Conservation (phyloP, 2,329 filamentous ascomycete genomes). For the Alternaria sp. region DNA sequence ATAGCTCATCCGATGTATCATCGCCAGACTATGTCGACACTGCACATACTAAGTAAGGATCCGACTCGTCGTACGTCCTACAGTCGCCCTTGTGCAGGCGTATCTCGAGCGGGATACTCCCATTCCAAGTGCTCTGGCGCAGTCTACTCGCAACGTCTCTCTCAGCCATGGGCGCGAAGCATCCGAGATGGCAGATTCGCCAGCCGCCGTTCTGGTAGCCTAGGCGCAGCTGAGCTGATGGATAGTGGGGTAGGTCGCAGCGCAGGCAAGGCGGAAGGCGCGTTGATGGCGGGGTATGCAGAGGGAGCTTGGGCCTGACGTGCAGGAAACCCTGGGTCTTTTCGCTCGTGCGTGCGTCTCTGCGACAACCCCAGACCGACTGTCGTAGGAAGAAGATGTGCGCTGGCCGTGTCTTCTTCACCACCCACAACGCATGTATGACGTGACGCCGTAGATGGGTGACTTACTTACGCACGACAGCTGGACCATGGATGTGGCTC, state of each 20-base stretch:
- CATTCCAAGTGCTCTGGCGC: constrained; percentile 63
- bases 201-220: constrained; percentile 14
- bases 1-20: neutral
- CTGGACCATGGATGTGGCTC: constrained; percentile 37
- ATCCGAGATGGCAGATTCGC: constrained; percentile 11
- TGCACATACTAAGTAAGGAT: constrained; percentile 63
- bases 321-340: neutral
- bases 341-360: constrained; percentile 27
- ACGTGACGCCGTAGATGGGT: constrained; percentile 19
- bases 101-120: constrained; percentile 66
- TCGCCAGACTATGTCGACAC: neutral
- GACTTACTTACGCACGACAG: constrained; percentile 19
- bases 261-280: neutral
- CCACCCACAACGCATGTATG: constrained; percentile 3
- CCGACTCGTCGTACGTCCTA: constrained; percentile 64
- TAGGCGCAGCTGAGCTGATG: constrained; percentile 16
- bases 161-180: constrained; percentile 20
- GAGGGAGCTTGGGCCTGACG: constrained; percentile 8
- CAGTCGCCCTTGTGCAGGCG: constrained; percentile 64
- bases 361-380: constrained; percentile 25
- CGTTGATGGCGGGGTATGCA: constrained; percentile 13
- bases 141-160: constrained; percentile 48
- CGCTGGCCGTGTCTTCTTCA: constrained; percentile 7
- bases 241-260: constrained; percentile 11
- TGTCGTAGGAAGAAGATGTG: constrained; percentile 8